Evolutionary conservation across 2,329 filamentous ascomycete genomes (phyloP), one percentile per base, ranked within the genome.

Genomic region (Penicillium sp.): DNA sequence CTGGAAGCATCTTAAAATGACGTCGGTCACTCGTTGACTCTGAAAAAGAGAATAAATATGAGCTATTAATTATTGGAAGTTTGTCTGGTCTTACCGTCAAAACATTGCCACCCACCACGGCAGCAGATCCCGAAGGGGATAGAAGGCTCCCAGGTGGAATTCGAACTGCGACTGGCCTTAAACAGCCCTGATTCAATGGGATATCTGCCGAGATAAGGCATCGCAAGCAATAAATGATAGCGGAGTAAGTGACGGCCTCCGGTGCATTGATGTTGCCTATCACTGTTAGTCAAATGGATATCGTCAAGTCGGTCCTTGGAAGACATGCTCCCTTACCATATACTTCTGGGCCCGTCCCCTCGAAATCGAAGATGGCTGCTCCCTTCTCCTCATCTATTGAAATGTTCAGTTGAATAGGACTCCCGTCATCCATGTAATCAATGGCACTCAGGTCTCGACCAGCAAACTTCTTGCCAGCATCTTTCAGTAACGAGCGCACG

Each of bases 401-500:
- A 3, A 94, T 81, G 55, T 84, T 85, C 10, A 93, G 78, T 45
- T 83, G 79, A 62, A 93, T 91, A 0, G 88, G 87, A n/a, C 82
- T 88, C 29, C 89, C 89, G 64, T 93, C 89, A 63, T 94, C 90
- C 87, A 92, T 93, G 72, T 84, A 88, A 65, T 94, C 90, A 8
- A 86, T 76, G 0, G 90, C 87, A 2, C 79, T 80, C 1, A 91
- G 80, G 30, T 87, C 82, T 49, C 81, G 80, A 4, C 85, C 85
- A 13, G 53, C 42, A 61, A 89, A 88, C 34, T 82, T 80, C 55
- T 79, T 79, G 64, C 84, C 82, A 23, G 91, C 84, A 18, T 82
- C 76, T 66, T 86, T 89, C 39, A 93, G 77, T 3, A 92, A 77
- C 50, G 81, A 82, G 14, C 87, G 81, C 0, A 94, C 90, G 45